A percentile compares a stretch with the other conserved stretches of the same genome.
phyloP scores from a whole-genome alignment of 2,329 filamentous ascomycete species.

The Aspergillus carbonarius region DNA sequence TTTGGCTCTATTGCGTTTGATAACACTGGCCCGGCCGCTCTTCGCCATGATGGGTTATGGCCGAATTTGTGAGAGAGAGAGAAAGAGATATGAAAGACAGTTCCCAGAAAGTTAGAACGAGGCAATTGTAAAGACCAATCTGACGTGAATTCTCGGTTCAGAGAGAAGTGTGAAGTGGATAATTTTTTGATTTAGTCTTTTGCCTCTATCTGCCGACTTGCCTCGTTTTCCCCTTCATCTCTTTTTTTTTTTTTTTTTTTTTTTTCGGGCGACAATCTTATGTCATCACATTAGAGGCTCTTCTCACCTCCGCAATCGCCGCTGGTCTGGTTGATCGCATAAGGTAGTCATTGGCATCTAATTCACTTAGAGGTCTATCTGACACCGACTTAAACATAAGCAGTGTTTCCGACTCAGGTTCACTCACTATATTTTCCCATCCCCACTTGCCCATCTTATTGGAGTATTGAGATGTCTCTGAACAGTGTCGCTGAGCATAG shows the following conservation, averaged over 20 bases:
- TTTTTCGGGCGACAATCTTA: slow-evolving; percentile 25
- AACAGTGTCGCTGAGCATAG: slow-evolving; percentile 19
- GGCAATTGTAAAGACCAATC: background rate
- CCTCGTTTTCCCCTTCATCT: background rate
- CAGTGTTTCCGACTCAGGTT: background rate
- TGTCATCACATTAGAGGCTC: slow-evolving; percentile 32
- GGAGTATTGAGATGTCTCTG: slow-evolving; percentile 31
- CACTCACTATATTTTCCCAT: background rate
- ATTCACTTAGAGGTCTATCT: background rate
- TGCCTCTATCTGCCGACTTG: background rate
- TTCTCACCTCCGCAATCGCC: slow-evolving; percentile 21
- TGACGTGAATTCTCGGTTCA: background rate
- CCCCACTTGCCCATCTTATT: background rate
- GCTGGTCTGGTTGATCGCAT: slow-evolving; percentile 3
- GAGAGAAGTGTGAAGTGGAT: background rate
- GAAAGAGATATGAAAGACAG: background rate
- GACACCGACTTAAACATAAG: background rate
- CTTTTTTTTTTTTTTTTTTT: background rate
- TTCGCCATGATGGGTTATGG: slow-evolving; percentile 73
- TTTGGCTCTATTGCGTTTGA: slow-evolving; percentile 79
- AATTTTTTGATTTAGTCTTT: background rate
- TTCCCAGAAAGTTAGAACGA: background rate
- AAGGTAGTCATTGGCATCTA: background rate
- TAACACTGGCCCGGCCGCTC: slow-evolving; percentile 72
- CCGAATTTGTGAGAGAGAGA: background rate